Conservation (phyloP, 768 basidiomycete genomes). For the Lenzites betulinus region DNA sequence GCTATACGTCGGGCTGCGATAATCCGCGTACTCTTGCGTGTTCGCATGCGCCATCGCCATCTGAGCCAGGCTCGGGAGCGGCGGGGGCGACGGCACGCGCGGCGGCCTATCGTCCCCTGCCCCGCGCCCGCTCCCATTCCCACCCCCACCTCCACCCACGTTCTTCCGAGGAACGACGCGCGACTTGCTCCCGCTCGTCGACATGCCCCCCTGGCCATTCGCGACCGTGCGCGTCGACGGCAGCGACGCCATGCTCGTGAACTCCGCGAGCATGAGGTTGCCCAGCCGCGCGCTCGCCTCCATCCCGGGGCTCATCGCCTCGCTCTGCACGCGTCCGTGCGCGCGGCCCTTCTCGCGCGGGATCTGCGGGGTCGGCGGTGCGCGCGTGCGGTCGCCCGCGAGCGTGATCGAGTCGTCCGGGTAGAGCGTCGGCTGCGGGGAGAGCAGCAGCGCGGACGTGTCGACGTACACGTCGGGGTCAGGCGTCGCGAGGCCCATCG, state of each 20-base stretch:
- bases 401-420: slow-evolving; percentile 75
- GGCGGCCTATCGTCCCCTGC: slow-evolving; percentile 62
- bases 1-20: slow-evolving; percentile 82
- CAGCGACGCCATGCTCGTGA: slow-evolving; percentile 33
- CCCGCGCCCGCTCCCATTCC: slow-evolving; percentile 2
- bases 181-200: slow-evolving; percentile 17
- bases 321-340: slow-evolving; percentile 34
- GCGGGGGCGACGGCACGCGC: slow-evolving; percentile 78
- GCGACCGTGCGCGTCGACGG: slow-evolving; percentile 40
- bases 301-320: slow-evolving; percentile 33
- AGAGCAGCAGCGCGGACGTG: slow-evolving; percentile 32
- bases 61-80: slow-evolving; percentile 71
- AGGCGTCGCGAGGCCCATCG: slow-evolving; percentile 37
- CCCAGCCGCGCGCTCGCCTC: slow-evolving; percentile 55
- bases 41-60: slow-evolving; percentile 71
- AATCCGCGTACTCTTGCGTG: slow-evolving; percentile 62
- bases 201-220: slow-evolving; percentile 28
- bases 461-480: slow-evolving; percentile 2
- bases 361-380: slow-evolving; percentile 19
- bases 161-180: slow-evolving; percentile 31
- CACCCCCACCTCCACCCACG: slow-evolving; percentile 23
- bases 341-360: slow-evolving; percentile 9
- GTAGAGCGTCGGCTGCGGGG: slow-evolving; percentile 64
- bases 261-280: slow-evolving; percentile 65
- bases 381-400: slow-evolving; percentile 39